A percentile compares a stretch with the other conserved stretches of the same genome.
Conservation (phyloP, 2,329 filamentous ascomycete genomes). For the Neopestalotiopsis sp. region DNA sequence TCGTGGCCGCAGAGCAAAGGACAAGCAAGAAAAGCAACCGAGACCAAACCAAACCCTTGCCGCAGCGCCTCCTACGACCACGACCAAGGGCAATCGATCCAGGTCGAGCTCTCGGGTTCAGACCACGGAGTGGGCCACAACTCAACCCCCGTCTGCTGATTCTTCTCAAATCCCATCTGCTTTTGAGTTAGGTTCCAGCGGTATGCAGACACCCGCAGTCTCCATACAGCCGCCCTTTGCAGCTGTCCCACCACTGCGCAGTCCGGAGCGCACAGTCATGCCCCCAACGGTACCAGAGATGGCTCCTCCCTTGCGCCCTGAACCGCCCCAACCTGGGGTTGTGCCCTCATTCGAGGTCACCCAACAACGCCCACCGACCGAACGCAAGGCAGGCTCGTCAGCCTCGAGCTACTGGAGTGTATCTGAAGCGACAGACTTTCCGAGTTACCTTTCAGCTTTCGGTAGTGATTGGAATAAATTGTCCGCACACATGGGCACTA, state of each 20-base stretch:
- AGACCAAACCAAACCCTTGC: conserved; percentile 49
- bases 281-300: conserved; percentile 50
- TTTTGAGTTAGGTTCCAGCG: conserved; percentile 49
- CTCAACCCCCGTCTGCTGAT: conserved; percentile 43
- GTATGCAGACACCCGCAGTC: conserved; percentile 49
- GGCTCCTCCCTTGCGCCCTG: conserved; percentile 61
- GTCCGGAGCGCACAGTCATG: conserved; percentile 31
- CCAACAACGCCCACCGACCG: conserved; percentile 45
- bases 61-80: conserved; percentile 47
- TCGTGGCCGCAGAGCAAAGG: conserved; percentile 45
- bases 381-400: conserved; percentile 60
- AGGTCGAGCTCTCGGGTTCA: conserved; percentile 60
- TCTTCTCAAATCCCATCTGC: conserved; percentile 46
- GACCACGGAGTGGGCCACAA: conserved; percentile 44
- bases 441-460: conserved; percentile 73
- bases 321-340: conserved; percentile 56
- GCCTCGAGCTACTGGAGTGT: conserved; percentile 89
- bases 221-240: conserved; percentile 36
- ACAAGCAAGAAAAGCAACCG: conserved; percentile 47
- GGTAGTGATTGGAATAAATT: conserved; percentile 81
- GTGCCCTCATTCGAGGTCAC: conserved; percentile 54
- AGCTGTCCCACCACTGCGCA: conserved; percentile 32
- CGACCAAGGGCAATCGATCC: conserved; percentile 54
- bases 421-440: conserved; percentile 79
- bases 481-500: conserved; percentile 80